phyloP scores from a whole-genome alignment of 2,329 filamentous ascomycete genomes.

The Nannizzia gypsea region DNA sequence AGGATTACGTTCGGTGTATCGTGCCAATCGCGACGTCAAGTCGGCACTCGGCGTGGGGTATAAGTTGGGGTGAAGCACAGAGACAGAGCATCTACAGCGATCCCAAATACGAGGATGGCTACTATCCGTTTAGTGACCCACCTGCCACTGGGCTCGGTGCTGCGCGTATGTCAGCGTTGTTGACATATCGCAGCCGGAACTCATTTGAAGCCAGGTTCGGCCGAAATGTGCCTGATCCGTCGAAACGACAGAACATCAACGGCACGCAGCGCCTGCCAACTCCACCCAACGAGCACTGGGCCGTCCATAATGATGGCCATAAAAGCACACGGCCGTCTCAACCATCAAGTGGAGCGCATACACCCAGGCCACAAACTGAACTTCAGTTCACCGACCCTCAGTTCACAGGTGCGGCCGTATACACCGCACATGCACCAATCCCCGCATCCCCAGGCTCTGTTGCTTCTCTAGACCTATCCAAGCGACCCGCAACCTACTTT shows the following conservation, averaged over 20 bases:
- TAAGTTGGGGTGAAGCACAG: slow-evolving; percentile 48
- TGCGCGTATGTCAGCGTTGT: slow-evolving; percentile 87
- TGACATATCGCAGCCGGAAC: slow-evolving; percentile 93
- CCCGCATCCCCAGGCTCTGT: slow-evolving; percentile 23
- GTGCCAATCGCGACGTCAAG: slow-evolving; percentile 46
- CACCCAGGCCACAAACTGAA: slow-evolving; percentile 16
- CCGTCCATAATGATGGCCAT: slow-evolving; percentile 75
- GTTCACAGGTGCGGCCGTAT: slow-evolving; percentile 53
- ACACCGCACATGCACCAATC: slow-evolving; percentile 29
- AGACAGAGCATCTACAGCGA: slow-evolving; percentile 77
- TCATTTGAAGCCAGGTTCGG: slow-evolving; percentile 95
- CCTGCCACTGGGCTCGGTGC: slow-evolving; percentile 79
- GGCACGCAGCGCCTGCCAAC: slow-evolving; percentile 48
- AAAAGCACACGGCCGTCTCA: slow-evolving; percentile 42
- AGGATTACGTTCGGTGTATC: slow-evolving; percentile 42
- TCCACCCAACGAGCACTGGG: slow-evolving; percentile 60
- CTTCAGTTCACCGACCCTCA: slow-evolving; percentile 50
- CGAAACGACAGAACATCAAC: slow-evolving; percentile 71
- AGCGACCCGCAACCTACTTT: slow-evolving; percentile 68
- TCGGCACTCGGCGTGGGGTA: slow-evolving; percentile 47
- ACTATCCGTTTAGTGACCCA: slow-evolving; percentile 79
- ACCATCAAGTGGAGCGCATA: slow-evolving; percentile 14
- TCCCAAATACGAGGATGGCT: slow-evolving; percentile 95
- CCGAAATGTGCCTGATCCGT: slow-evolving; percentile 77
- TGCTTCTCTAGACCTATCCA: slow-evolving; percentile 18